Evolutionary conservation across 495 filamentous ascomycete species (phyloP), one percentile per base, ranked within the genome.

Genomic region (Neurospora hispaniola): DNA sequence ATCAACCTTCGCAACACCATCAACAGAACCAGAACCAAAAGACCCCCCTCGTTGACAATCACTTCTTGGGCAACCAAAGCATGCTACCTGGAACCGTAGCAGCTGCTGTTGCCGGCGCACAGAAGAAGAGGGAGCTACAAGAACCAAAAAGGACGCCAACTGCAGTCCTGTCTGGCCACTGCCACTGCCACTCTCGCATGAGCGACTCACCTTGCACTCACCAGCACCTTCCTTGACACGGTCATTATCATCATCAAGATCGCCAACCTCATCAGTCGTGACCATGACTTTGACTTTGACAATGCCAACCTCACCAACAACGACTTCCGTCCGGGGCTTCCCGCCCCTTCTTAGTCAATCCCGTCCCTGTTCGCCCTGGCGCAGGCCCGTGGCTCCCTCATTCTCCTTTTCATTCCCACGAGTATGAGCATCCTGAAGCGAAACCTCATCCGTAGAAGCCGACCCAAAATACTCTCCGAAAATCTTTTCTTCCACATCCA

Each of bases 311-410:
- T 14, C 42, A 41, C 20, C 27, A 18, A 7, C 40, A 20, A 23
- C 20, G 12, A n/a, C 16, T 41, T 72, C 72, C 23, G 42, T 70
- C 35, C 71, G 79, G 81, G 78, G 80, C 80, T 82, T 80, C 81
- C 78, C 76, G 79, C 82, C 80, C 80, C 80, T 79, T 76, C 71
- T 69, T 81, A 80, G 81, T 83, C 82, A 82, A 82, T 82, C 80
- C 12, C 80, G 74, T 72, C 74, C 76, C 66, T 66, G 12, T 0
- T 35, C 76, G 78, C 76, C 80, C 78, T 73, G 79, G 79, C 79
- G 79, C 79, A 75, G 73, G 5, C 10, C 48, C 20, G 11, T 54
- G 48, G 20, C 71, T 69, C 80, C 79, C 78, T 83, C 81, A 81
- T 80, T 39, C 79, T 10, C 79, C 72, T 70, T 72, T 74, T 62